A percentile compares a stretch with the other conserved stretches of the same genome.
Evolutionary conservation across 2,329 filamentous ascomycete genomes (phyloP).

Genomic region (Sporothrix variecibatus): DNA sequence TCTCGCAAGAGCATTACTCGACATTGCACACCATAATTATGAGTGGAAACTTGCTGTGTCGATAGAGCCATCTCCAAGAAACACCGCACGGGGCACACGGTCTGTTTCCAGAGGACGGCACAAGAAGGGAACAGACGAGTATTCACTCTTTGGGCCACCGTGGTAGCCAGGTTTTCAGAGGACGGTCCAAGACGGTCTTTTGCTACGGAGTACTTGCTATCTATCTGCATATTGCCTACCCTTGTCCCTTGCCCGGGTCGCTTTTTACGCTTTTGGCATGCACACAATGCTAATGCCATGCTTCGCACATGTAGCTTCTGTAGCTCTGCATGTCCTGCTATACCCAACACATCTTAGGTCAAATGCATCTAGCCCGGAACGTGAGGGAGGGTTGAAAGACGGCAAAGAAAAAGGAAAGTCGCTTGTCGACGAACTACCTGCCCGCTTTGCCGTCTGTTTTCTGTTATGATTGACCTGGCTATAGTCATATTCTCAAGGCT

Average conservation of each 20-base stretch:
- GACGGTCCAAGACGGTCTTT: neutral
- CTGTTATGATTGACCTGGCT: conserved; percentile 4
- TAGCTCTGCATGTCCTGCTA: conserved; percentile 1
- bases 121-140: neutral
- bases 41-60: too few species aligned
- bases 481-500: conserved; percentile 13
- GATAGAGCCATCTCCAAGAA: neutral
- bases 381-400: neutral
- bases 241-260: neutral
- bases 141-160: neutral
- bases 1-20: too few species aligned
- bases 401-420: neutral
- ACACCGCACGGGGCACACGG: neutral
- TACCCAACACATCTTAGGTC: neutral
- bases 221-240: neutral
- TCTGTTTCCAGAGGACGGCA: neutral
- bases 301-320: neutral
- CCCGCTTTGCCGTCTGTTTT: neutral
- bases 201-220: neutral
- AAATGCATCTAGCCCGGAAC: conserved; percentile 7
- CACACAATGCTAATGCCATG: neutral
- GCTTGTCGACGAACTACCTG: neutral
- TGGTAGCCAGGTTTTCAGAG: neutral
- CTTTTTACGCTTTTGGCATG: neutral
- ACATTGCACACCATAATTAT: neutral